Conservation (phyloP, 2,329 filamentous ascomycete genomes). For the Phaeosphaeria sp. region DNA sequence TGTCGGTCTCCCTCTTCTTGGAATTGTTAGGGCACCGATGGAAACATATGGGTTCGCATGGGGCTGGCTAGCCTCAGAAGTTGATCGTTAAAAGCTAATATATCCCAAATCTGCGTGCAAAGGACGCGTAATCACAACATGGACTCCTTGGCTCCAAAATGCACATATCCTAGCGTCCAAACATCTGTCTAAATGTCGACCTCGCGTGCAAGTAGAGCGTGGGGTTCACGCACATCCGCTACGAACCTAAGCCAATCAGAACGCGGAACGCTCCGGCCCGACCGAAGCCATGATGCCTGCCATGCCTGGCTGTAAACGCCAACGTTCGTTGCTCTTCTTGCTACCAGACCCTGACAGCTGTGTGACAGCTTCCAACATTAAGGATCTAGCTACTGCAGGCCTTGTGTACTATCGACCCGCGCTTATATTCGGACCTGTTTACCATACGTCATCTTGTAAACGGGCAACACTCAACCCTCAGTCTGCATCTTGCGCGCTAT, state of each 20-base stretch:
- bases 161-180: neutral
- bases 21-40: neutral
- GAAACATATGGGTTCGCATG: neutral
- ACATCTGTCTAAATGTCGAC: neutral
- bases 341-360: neutral
- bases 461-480: neutral
- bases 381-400: neutral
- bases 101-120: neutral
- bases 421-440: constrained; percentile 12
- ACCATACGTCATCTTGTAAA: constrained; percentile 17
- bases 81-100: neutral
- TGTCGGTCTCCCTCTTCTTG: constrained; percentile 2
- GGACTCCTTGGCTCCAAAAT: neutral
- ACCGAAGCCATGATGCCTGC: neutral
- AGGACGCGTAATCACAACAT: neutral
- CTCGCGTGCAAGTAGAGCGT: neutral
- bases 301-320: neutral
- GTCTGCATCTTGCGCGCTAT: neutral
- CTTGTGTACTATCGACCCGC: neutral
- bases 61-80: neutral
- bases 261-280: neutral
- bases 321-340: neutral
- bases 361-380: too few species aligned
- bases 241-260: neutral
- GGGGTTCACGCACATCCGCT: neutral